Base-by-base conservation (phyloP, 2,329 filamentous ascomycete genomes). In the Colletotrichum salicis region DNA sequence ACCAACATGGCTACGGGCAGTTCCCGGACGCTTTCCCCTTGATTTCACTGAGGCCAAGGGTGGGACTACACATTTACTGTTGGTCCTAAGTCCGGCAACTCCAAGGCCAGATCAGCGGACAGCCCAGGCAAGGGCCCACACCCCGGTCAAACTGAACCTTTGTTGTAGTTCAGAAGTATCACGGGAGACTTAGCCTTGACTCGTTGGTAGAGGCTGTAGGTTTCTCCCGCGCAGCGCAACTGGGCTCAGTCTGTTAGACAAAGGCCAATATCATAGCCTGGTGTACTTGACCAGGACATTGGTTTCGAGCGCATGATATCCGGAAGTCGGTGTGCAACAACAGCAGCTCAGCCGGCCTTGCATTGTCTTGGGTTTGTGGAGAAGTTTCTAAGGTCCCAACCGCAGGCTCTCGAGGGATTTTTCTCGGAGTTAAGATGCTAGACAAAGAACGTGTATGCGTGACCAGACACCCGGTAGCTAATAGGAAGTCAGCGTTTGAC, bases 391-490 rank as follows among this genome's bases (percentile, higher is more conserved):
- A 15, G 37, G 37, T 15, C 5, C 6, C 37, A 19, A 48, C 19
- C 41, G 19, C 15, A 22, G 41, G 19, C 41, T 48, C 41, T 48
- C 41, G 19, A 22, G 41, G 41, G 41, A 41, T 22, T 22, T 48
- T 48, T 48, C 41, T 48, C 41, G 19, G 41, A 48, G 41, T 7
- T 22, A 19, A n/a, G 19, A 48, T 48, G 41, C 41, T 11, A 48
- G 19, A 48, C 41, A 48, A n/a, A n/a, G 41, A 19, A 48, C 15
- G n/a, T 4, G 24, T n/a, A 56, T 37, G 41, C 12, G 52, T 45
- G 19, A 65, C 62, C 52, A 19, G 35, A 57, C 33, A 45, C 35
- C 19, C 54, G 52, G 33, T 65, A 48, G 33, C 52, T 57, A 57
- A 57, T 57, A 35, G 45, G 52, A 56, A 8, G 52, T 31, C 52